Base-by-base conservation (phyloP, 2,329 filamentous ascomycete genomes). In the Aspergillus flavus region DNA sequence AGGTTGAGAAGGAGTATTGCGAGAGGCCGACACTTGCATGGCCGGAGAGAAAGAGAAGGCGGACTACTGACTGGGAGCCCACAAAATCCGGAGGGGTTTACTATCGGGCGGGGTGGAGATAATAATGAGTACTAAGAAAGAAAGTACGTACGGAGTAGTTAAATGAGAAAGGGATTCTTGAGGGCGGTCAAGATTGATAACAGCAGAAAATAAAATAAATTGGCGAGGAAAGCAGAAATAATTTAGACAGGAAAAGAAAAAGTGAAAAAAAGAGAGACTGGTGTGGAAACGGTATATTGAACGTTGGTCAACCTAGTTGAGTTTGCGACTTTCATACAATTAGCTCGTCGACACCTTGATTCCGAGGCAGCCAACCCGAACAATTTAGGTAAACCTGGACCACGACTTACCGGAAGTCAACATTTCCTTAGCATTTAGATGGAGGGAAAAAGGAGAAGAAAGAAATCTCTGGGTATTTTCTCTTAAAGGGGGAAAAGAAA, bases 41-140 rank as follows among this genome's bases (percentile, higher is more conserved):
- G 65, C 64, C 61, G 61, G 61, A 41, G 59, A 59, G 50, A 56
- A 45, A 43, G 60, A 26, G 59, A 59, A 58, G 55, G 52, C 52
- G 52, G 52, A 55, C 52, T 39, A 23, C 32, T 55, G 30, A 55
- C 30, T 39, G 36, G 32, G 54, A 61, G 58, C 46, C 54, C 55
- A 63, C 57, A 68, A 68, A 68, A 64, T 67, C 66, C 64, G 64
- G 69, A 70, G 65, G 70, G 66, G 70, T 69, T 71, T 65, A 70
- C 67, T 64, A 52, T 62, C 45, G 62, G 67, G 61, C 59, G 60
- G 57, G 50, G 60, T 61, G 61, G 66, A 57, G 65, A 56, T 34
- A 52, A 58, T 63, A 63, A 59, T 46, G 45, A 6, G 28, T 30
- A 52, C 26, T 34, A 53, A 45, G 43, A 39, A 41, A 50, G 26